Percentiles rank a stretch among this genome's conserved stretches.
These are phyloP conservation scores for Irpex lacteus DNA, from an alignment of 1,284 basidiomycete species.

Conservation along the genomic window DNA sequence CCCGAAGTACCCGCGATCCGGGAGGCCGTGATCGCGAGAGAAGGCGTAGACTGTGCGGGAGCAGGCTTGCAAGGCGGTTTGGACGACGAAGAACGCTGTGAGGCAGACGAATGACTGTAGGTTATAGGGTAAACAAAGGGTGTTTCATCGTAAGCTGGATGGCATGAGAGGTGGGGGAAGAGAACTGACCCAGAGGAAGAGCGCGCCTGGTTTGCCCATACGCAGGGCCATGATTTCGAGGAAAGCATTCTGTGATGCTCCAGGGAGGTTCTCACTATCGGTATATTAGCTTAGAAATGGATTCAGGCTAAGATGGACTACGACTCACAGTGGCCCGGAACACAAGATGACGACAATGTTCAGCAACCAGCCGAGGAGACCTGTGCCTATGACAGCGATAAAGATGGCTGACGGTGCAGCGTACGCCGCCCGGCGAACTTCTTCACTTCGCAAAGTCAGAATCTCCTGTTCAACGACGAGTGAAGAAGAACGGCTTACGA, in stretches of 20 bases:
- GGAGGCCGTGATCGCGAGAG: slow-evolving; percentile 81
- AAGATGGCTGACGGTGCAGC: slow-evolving; percentile 82
- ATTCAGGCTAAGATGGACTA: not conserved
- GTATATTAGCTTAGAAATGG: not conserved
- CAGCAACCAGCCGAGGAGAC: slow-evolving; percentile 79
- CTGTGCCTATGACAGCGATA: slow-evolving; percentile 88
- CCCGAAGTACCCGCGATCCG: slow-evolving; percentile 81
- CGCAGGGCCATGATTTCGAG: slow-evolving; percentile 69
- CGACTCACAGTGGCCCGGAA: slow-evolving; percentile 66
- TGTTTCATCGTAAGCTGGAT: not conserved
- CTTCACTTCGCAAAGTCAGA: slow-evolving; percentile 52
- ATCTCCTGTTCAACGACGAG: not conserved
- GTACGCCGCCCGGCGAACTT: slow-evolving; percentile 86
- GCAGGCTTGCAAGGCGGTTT: slow-evolving; percentile 81
- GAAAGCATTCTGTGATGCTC: slow-evolving; percentile 33
- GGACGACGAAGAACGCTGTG: slow-evolving; percentile 82
- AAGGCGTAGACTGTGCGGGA: slow-evolving; percentile 90
- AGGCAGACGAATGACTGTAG: slow-evolving; percentile 75
- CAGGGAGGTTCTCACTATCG: slow-evolving; percentile 56
- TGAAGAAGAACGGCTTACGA: slow-evolving; percentile 48
- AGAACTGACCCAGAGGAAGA: slow-evolving; percentile 68
- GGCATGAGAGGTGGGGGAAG: slow-evolving; percentile 7
- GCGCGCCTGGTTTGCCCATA: slow-evolving; percentile 68
- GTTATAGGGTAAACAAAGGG: not conserved
- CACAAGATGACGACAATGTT: slow-evolving; percentile 85